phyloP scores from a whole-genome alignment of 225 moss, liverwort and hornwort species.

The Bryum argenteum region DNA sequence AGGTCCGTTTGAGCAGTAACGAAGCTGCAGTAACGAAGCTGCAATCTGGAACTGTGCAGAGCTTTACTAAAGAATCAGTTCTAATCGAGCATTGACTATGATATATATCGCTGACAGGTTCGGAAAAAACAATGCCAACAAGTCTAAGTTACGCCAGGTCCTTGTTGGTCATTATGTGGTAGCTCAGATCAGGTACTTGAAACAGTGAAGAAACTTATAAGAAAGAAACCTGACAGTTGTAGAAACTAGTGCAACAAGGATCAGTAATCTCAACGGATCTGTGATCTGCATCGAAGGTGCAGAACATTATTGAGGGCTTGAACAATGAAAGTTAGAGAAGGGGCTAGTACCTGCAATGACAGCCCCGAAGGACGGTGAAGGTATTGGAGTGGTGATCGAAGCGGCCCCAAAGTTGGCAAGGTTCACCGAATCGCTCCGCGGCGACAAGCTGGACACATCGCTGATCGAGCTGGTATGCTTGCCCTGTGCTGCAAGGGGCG shows the following conservation, averaged over 20 bases:
- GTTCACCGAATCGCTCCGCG: slow-evolving; percentile 22
- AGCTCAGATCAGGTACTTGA: slow-evolving; percentile 7
- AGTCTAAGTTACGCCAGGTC: background rate
- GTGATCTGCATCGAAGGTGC: background rate
- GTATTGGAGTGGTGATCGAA: slow-evolving; percentile 1
- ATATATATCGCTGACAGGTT: background rate
- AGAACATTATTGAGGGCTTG: background rate
- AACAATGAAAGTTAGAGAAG: background rate
- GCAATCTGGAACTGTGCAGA: background rate
- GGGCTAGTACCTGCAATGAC: slow-evolving; percentile 20
- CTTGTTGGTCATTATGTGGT: background rate
- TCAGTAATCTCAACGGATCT: background rate
- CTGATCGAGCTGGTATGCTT: slow-evolving; percentile 29
- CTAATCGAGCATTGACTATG: background rate
- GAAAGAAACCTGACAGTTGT: background rate
- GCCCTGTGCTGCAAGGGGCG: background rate
- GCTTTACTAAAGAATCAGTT: background rate
- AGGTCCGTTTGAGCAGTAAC: background rate
- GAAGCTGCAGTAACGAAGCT: background rate
- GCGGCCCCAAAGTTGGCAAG: slow-evolving; percentile 27
- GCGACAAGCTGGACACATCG: slow-evolving; percentile 61
- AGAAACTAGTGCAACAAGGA: background rate
- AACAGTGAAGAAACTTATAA: background rate
- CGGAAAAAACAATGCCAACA: background rate
- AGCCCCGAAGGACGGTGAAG: slow-evolving; percentile 6